Conservation (phyloP, 805 yeast species). For the Jamesozyma piceae region DNA sequence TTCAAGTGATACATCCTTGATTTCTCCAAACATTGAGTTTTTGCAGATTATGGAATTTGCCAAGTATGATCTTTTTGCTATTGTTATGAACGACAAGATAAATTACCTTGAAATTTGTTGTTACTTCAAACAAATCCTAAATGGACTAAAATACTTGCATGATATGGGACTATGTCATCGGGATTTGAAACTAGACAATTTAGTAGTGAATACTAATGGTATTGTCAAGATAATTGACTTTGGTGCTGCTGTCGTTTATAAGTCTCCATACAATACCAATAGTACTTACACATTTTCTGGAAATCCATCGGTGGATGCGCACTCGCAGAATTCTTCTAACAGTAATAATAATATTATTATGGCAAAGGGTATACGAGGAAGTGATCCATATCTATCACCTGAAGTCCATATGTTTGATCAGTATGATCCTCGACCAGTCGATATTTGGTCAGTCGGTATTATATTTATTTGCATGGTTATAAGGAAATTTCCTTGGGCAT, state of each 20-base stretch:
- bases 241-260: constrained; percentile 86
- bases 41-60: constrained; percentile 91
- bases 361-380: constrained; percentile 62
- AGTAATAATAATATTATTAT: not conserved
- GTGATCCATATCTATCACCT: constrained; percentile 86
- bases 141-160: constrained; percentile 76
- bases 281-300: constrained; percentile 18
- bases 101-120: constrained; percentile 66
- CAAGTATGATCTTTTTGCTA: constrained; percentile 84
- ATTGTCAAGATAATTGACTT: constrained; percentile 86
- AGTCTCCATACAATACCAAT: constrained; percentile 70
- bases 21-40: constrained; percentile 66
- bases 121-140: constrained; percentile 77
- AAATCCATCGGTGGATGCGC: not conserved
- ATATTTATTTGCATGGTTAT: constrained; percentile 85
- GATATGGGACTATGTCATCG: constrained; percentile 82
- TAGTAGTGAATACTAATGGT: constrained; percentile 76
- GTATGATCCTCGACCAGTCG: constrained; percentile 86
- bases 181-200: constrained; percentile 84
- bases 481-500: constrained; percentile 88
- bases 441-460: constrained; percentile 85
- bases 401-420: constrained; percentile 74
- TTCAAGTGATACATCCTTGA: too few relatives aligned
- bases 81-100: constrained; percentile 90
- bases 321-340: not conserved